Evolutionary conservation across 2,329 filamentous ascomycete species (phyloP).

Genomic region (Neophaeococcomyces mojaviensis): DNA sequence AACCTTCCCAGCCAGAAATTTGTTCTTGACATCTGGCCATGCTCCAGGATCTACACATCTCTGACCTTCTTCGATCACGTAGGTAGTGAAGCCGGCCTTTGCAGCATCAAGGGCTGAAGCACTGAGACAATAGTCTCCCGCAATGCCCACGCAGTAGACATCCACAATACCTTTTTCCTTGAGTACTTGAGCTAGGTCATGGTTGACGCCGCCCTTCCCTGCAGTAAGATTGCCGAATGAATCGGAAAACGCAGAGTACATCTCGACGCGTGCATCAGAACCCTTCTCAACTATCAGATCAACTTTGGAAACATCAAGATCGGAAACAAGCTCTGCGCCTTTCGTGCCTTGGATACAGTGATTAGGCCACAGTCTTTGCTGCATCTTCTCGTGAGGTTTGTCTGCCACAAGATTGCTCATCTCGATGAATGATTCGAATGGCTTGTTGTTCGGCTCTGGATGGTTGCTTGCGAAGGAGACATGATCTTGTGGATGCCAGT

Average conservation of each 20-base stretch:
- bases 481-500: constrained; percentile 79
- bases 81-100: constrained; percentile 67
- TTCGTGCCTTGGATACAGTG: constrained; percentile 74
- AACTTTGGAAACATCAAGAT: constrained; percentile 56
- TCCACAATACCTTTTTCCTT: constrained; percentile 56
- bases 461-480: constrained; percentile 87
- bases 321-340: constrained; percentile 66
- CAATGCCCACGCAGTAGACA: constrained; percentile 79
- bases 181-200: constrained; percentile 55
- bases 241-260: constrained; percentile 88
- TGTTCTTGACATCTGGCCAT: constrained; percentile 46
- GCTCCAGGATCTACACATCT: constrained; percentile 58
- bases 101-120: constrained; percentile 70
- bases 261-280: constrained; percentile 65
- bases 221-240: constrained; percentile 53
- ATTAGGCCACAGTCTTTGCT: constrained; percentile 72
- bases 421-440: constrained; percentile 58
- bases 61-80: constrained; percentile 70
- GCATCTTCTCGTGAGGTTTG: constrained; percentile 41
- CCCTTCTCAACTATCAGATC: constrained; percentile 72
- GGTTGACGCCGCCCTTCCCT: constrained; percentile 34
- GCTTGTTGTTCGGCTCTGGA: constrained; percentile 49
- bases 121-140: constrained; percentile 83
- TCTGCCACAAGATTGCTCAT: constrained; percentile 44
- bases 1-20: constrained; percentile 13